Evolutionary conservation across 108 stramenopile species (phyloP).

Genomic region (Nitzschia inconspicua): DNA sequence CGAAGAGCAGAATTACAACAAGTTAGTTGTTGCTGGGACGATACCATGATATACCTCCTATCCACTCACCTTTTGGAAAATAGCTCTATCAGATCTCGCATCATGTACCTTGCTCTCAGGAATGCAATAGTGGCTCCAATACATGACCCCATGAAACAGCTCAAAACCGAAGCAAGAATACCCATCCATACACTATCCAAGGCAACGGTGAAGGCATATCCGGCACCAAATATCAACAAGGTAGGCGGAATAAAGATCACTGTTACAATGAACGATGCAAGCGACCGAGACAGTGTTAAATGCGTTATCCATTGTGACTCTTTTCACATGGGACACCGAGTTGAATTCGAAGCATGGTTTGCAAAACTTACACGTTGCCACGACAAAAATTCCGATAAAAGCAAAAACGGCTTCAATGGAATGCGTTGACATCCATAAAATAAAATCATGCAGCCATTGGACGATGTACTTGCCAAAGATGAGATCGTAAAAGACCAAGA

Average conservation of each 20-base stretch:
- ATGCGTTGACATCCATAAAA: conserved; percentile 57
- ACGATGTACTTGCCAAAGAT: conserved; percentile 26
- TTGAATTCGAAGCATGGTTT: background rate
- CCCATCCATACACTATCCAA: conserved; percentile 40
- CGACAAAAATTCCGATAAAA: conserved; percentile 57
- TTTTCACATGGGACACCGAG: background rate
- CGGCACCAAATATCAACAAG: conserved; percentile 66
- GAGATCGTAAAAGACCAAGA: conserved; percentile 28
- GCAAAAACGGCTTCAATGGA: conserved; percentile 47
- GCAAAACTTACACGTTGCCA: conserved; percentile 44
- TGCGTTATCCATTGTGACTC: background rate
- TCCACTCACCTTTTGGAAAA: conserved; percentile 59
- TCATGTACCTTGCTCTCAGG: conserved; percentile 62
- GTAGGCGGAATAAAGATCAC: conserved; percentile 67
- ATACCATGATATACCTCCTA: too few relatives aligned
- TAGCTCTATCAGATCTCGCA: conserved; percentile 66
- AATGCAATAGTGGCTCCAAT: conserved; percentile 58
- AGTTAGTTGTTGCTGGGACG: too few relatives aligned
- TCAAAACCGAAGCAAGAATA: conserved; percentile 34
- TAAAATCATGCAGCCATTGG: conserved; percentile 19
- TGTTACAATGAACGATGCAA: too few relatives aligned
- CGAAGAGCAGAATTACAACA: too few relatives aligned
- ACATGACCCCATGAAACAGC: conserved; percentile 57
- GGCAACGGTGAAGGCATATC: conserved; percentile 60
- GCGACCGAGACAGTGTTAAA: background rate